These are phyloP conservation scores for Vanrija sp. DNA, from an alignment of 1,284 basidiomycete genomes.

Conservation along the genomic window DNA sequence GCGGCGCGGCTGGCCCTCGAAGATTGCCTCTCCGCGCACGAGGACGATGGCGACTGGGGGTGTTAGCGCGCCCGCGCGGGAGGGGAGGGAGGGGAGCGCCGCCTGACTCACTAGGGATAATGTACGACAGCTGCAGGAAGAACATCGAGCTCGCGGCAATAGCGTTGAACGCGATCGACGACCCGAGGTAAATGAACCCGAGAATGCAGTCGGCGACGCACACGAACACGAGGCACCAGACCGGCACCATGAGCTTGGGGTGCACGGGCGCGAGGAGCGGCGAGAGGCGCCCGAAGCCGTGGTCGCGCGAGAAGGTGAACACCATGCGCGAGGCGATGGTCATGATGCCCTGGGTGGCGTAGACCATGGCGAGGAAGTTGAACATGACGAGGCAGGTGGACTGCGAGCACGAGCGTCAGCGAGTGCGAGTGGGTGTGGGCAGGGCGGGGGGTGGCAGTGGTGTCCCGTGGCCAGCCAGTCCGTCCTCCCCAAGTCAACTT, in stretches of 20 bases:
- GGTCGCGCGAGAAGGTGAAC: constrained; percentile 65
- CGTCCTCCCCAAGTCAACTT: too few relatives aligned
- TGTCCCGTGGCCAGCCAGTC: too few relatives aligned
- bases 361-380: constrained; percentile 21
- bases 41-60: constrained; percentile 42
- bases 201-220: constrained; percentile 35
- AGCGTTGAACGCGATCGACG: constrained; percentile 20
- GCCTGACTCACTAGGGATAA: constrained; percentile 37
- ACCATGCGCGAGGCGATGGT: constrained; percentile 63
- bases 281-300: constrained; percentile 58
- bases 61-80: not conserved
- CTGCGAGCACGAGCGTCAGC: constrained; percentile 43
- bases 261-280: constrained; percentile 54
- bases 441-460: too few relatives aligned
- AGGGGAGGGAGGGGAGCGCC: not conserved
- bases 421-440: too few relatives aligned
- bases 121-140: constrained; percentile 28
- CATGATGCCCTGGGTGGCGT: constrained; percentile 51
- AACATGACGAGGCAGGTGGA: constrained; percentile 47
- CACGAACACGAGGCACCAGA: constrained; percentile 32
- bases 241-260: constrained; percentile 8
- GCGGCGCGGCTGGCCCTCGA: constrained; percentile 35
- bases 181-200: constrained; percentile 20
- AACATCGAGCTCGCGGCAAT: constrained; percentile 16
- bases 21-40: constrained; percentile 48